phyloP scores from a whole-genome alignment of 345 rosid species.

The Pistacia vera region DNA sequence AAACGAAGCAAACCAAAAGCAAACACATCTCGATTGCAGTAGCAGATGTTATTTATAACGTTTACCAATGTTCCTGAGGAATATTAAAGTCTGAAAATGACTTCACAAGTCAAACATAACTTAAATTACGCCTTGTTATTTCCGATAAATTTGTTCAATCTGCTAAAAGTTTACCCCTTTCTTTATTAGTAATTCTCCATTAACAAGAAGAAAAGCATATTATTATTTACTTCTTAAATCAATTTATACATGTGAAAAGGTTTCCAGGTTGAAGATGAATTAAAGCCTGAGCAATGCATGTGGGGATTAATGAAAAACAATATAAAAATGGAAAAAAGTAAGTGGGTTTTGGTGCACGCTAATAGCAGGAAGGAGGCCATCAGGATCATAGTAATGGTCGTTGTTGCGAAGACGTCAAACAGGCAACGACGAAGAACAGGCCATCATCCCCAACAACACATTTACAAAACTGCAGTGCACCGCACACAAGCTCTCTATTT shows the following conservation, averaged over 20 bases:
- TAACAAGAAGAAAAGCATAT: too few species aligned
- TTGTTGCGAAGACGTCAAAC: conserved; percentile 68
- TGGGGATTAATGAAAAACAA: conserved; percentile 6
- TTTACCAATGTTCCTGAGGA: not conserved
- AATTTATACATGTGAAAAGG: too few species aligned
- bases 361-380: conserved; percentile 13
- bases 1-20: not conserved
- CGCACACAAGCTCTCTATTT: conserved; percentile 18
- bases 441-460: conserved; percentile 32
- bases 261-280: too few species aligned
- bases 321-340: not conserved
- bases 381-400: conserved; percentile 39
- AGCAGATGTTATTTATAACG: not conserved
- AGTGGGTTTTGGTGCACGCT: not conserved
- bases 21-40: not conserved
- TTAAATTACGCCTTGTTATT: conserved; percentile 15
- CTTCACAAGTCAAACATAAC: conserved; percentile 8
- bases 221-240: too few species aligned
- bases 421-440: conserved; percentile 58
- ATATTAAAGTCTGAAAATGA: not conserved
- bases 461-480: conserved; percentile 24
- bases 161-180: not conserved
- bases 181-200: not conserved
- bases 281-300: not conserved
- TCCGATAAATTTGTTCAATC: not conserved